Base-by-base conservation (phyloP, 805 yeast species). In the Yarrowia osloensis region DNA sequence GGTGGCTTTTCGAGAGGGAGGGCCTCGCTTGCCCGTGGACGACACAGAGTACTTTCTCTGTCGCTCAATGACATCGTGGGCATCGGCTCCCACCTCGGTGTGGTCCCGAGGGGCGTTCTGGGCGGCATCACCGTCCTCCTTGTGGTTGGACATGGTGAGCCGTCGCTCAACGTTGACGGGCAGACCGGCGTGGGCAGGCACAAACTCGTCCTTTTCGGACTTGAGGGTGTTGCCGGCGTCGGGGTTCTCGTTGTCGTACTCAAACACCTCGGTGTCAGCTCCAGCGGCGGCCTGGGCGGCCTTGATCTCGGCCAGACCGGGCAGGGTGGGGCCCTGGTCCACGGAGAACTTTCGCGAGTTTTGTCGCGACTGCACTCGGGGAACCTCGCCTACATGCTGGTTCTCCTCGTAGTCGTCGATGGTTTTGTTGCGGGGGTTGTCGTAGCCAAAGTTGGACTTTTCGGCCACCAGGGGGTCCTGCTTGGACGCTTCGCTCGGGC, bases 111-210 rank as follows among this genome's bases (percentile, higher is more conserved):
- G 78, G 8, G 72, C 74, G n/a, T 77, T 78, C 28, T 40, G 49
- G 57, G 72, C 67, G 4, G 69, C 71, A n/a, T 70, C 67, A 24
- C 68, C 73, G 57, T 75, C 77, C n/a, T 70, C 70, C 69, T 74
- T 71, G 71, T 76, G 78, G 55, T 70, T 62, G 19, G 79, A 74
- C 69, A 68, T 70, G 21, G 78, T 74, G 37, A 77, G 70, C 19
- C 74, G 71, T 24, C 79, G 76, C 70, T 77, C 79, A 13, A 74
- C 70, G 29, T 70, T 65, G 3, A 76, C 75, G 31, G 77, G 74
- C 13, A 72, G 40, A 24, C 70, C 72, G 24, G 74, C 65, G 47
- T 69, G 72, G 21, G 70, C 75, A 17, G 78, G 78, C 67, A 72
- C 68, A 68, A 74, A 74, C 67, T 73, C 74, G 39, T 70, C 68